Evolutionary conservation across 805 yeast species (phyloP).

Genomic region (Vanderwaltozyma verrucispora): DNA sequence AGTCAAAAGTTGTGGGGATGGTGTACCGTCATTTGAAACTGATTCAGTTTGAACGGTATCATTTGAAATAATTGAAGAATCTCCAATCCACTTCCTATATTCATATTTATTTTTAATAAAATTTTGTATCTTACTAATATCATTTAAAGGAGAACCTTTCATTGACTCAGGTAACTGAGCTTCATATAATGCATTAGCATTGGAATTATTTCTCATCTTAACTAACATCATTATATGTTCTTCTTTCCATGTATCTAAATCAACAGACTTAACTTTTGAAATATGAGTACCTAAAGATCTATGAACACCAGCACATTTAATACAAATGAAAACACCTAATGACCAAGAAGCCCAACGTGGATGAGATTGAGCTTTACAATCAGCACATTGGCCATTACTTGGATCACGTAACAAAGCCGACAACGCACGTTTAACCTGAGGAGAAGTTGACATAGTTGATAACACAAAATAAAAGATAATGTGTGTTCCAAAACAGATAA

Average conservation of each 20-base stretch:
- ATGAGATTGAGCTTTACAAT: constrained; percentile 79
- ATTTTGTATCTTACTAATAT: constrained; percentile 74
- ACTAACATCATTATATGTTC: constrained; percentile 78
- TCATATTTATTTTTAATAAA: constrained; percentile 91
- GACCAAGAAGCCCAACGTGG: constrained; percentile 99
- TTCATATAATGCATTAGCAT: constrained; percentile 79
- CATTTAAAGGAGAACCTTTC: constrained; percentile 47
- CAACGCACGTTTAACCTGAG: constrained; percentile 40
- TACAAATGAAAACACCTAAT: constrained; percentile 84
- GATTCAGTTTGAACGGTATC: not conserved
- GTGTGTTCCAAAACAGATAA: no score
- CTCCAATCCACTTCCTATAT: constrained; percentile 69
- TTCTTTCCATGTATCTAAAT: constrained; percentile 92
- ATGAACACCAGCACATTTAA: constrained; percentile 92
- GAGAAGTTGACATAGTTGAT: constrained; percentile 31
- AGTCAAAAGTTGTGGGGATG: not conserved
- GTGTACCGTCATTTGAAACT: not conserved
- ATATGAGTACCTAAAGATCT: constrained; percentile 94
- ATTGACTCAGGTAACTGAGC: constrained; percentile 35
- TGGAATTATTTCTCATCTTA: constrained; percentile 68
- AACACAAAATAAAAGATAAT: no score
- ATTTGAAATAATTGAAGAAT: not conserved
- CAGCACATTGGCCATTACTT: constrained; percentile 74
- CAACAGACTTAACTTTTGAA: constrained; percentile 84
- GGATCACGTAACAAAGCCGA: constrained; percentile 67